Base-by-base conservation (phyloP, 192 early-diverging fungal species). In the Coemansia sp. region DNA sequence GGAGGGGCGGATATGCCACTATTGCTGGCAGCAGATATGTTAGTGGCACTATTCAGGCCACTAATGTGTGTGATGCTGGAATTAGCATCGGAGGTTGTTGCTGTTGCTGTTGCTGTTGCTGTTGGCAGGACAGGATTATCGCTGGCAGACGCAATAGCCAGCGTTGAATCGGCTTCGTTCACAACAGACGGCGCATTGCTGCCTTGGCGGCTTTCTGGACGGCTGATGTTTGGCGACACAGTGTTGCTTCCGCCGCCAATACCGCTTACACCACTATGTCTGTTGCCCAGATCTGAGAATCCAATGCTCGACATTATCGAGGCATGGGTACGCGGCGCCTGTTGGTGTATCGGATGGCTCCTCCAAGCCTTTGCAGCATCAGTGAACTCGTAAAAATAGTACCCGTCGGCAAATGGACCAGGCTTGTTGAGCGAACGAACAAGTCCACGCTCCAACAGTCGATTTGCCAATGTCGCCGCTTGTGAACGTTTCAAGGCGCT, bases 351-450 rank as follows among this genome's bases (percentile, higher is more conserved):
- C 19, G 57, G 62, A 46, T 71, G 58, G 46, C 36, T 56, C 56
- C 49, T 64, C 55, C 32, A 56, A 15, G 21, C 52, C 36, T 68
- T 36, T 3, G 69, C 63, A 4, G 69, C 52, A 41, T 80, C 78
- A 8, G 73, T 69, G 49, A 80, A 74, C 62, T 59, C 69, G 70
- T 97, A 98, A 85, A 93, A 97, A 69, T 93, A 94, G 47, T 91
- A 88, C 0, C 95, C 95, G 66, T 98, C 97, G 68, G 95, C 68
- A 65, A 98, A 95, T 19, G 73, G 54, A 55, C 91, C 89, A n/a
- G 79, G 72, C 7, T 76, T 80, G 32, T 83, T 78, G 39, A 81
- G 87, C 43, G 91, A 88, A 13, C 75, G 62, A 67, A 97, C 87
- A 13, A 97, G 62, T 0, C 92, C 92, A 21, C 87, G 87, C n/a